phyloP scores from a whole-genome alignment of 108 stramenopile species.

The Skeletonema grethae region DNA sequence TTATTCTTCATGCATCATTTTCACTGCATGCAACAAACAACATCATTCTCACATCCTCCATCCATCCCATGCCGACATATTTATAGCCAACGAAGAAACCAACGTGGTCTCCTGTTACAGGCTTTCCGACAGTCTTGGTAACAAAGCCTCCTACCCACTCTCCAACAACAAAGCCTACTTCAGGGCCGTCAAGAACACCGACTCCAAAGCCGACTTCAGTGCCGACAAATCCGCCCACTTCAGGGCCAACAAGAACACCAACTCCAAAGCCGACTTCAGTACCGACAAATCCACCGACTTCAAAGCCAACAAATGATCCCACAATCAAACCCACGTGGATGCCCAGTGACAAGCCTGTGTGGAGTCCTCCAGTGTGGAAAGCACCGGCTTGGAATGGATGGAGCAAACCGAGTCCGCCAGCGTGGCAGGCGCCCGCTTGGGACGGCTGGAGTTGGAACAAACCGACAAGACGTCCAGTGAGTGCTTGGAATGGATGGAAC shows the following conservation, averaged over 20 bases:
- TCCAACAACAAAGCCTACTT: no score
- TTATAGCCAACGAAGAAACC: no score
- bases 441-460: background rate
- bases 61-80: no score
- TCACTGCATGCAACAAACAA: background rate
- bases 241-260: background rate
- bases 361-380: background rate
- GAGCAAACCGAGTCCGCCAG: background rate
- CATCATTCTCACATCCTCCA: background rate
- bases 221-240: background rate
- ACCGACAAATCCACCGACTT: background rate
- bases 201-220: background rate
- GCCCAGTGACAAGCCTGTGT: background rate
- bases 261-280: background rate
- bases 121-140: no score
- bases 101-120: no score
- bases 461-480: background rate
- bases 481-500: background rate
- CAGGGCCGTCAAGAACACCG: background rate
- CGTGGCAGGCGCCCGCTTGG: background rate
- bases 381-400: background rate
- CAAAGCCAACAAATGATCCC: background rate
- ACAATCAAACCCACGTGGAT: background rate
- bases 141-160: no score
- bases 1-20: background rate